Conservation (phyloP, 2,329 filamentous ascomycete species). For the Fusarium brevicatenulatum region DNA sequence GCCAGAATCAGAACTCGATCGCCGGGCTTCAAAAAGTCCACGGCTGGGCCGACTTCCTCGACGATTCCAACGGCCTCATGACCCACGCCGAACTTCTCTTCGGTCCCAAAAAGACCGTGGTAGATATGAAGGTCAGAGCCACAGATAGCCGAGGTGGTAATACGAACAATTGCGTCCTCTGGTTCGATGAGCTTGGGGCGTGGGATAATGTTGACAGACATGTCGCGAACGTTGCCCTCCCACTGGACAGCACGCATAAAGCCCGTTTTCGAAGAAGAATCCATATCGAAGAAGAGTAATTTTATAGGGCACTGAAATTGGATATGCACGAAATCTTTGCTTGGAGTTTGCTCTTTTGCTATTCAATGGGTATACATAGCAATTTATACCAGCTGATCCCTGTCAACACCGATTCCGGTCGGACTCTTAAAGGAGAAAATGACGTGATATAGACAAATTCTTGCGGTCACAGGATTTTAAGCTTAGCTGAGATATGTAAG, state of each 20-base stretch:
- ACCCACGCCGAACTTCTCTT: not conserved
- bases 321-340: rapidly evolving
- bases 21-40: conserved; percentile 7
- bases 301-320: rapidly evolving
- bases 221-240: conserved; percentile 16
- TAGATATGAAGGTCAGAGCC: conserved; percentile 14
- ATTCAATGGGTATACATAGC: rapidly evolving
- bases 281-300: not conserved
- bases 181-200: not conserved
- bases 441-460: not conserved
- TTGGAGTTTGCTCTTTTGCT: rapidly evolving
- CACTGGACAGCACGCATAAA: conserved; percentile 23
- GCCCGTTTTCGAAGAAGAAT: not conserved
- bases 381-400: not conserved
- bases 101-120: not conserved
- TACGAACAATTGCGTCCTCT: conserved; percentile 12
- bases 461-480: not conserved
- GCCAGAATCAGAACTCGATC: not conserved
- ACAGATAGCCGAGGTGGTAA: conserved; percentile 13
- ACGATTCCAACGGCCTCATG: conserved; percentile 9
- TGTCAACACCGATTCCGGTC: rapidly evolving
- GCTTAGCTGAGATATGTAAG: conserved; percentile 16
- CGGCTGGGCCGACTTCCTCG: conserved; percentile 11
- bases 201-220: conserved; percentile 16
- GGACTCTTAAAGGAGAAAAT: rapidly evolving